phyloP scores from a whole-genome alignment of 2,329 filamentous ascomycete species.

The Monosporascus sp. region DNA sequence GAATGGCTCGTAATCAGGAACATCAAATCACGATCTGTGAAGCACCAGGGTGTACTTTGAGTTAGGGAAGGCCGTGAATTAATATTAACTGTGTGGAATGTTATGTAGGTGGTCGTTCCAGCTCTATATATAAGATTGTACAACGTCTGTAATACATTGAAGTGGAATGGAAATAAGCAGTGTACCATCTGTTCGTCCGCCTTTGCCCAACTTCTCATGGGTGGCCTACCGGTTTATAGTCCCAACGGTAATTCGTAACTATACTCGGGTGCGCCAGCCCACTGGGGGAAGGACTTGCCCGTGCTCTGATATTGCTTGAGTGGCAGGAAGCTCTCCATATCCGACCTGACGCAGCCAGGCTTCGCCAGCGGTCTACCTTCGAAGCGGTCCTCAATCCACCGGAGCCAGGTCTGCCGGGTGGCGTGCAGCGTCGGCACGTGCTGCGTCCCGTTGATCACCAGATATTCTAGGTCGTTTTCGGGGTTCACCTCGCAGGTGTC shows the following conservation, averaged over 20 bases:
- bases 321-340: slow-evolving; percentile 10
- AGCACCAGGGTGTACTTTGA: too few species aligned
- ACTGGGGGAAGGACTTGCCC: slow-evolving; percentile 13
- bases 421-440: slow-evolving; percentile 16
- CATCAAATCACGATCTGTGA: too few species aligned
- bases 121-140: too few species aligned
- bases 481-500: slow-evolving; percentile 5
- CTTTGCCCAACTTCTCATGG: too few species aligned
- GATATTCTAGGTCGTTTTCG: slow-evolving; percentile 9
- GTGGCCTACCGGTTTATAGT: background rate
- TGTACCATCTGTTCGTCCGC: too few species aligned
- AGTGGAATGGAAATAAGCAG: too few species aligned
- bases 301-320: slow-evolving; percentile 8
- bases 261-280: slow-evolving; percentile 13
- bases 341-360: slow-evolving; percentile 7
- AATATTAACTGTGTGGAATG: too few species aligned
- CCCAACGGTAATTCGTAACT: slow-evolving; percentile 12
- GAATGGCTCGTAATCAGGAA: too few species aligned
- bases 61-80: too few species aligned
- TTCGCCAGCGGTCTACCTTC: slow-evolving; percentile 5
- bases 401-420: slow-evolving; percentile 13
- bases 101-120: too few species aligned
- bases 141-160: too few species aligned
- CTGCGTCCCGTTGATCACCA: slow-evolving; percentile 13
- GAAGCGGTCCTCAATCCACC: slow-evolving; percentile 18